phyloP scores from a whole-genome alignment of 495 filamentous ascomycete species.

The Penicillium goetzii region DNA sequence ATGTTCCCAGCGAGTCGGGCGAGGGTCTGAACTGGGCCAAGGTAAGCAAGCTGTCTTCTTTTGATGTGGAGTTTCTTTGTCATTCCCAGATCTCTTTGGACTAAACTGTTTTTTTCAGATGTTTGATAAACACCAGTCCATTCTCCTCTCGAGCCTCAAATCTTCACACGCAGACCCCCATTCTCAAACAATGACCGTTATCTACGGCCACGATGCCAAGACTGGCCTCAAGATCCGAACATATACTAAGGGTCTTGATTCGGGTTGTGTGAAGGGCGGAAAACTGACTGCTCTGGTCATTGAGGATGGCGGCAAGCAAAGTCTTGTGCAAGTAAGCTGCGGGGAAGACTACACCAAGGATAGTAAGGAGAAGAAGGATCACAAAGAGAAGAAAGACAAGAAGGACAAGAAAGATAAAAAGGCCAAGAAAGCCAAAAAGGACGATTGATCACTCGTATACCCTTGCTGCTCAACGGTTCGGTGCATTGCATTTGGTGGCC shows the following conservation, averaged over 20 bases:
- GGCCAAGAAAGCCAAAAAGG: neutral
- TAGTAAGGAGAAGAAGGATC: neutral
- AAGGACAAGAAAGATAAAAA: neutral
- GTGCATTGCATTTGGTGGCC: slow-evolving; percentile 2
- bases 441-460: neutral
- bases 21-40: slow-evolving; percentile 70
- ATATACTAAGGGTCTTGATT: slow-evolving; percentile 85
- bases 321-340: slow-evolving; percentile 43
- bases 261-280: slow-evolving; percentile 75
- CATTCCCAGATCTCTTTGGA: neutral
- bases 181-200: slow-evolving; percentile 55
- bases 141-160: slow-evolving; percentile 32
- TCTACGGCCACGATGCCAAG: slow-evolving; percentile 87
- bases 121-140: slow-evolving; percentile 61
- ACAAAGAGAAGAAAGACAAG: neutral
- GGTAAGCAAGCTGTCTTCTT: slow-evolving; percentile 42
- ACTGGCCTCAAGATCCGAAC: slow-evolving; percentile 64
- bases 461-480: neutral
- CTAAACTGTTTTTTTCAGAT: slow-evolving; percentile 36
- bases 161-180: slow-evolving; percentile 23
- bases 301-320: slow-evolving; percentile 48
- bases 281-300: slow-evolving; percentile 78
- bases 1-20: slow-evolving; percentile 60
- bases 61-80: neutral
- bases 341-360: slow-evolving; percentile 25